Conservation (phyloP, 371 early-diverging fungal species). For the Rhizopus microsporus region DNA sequence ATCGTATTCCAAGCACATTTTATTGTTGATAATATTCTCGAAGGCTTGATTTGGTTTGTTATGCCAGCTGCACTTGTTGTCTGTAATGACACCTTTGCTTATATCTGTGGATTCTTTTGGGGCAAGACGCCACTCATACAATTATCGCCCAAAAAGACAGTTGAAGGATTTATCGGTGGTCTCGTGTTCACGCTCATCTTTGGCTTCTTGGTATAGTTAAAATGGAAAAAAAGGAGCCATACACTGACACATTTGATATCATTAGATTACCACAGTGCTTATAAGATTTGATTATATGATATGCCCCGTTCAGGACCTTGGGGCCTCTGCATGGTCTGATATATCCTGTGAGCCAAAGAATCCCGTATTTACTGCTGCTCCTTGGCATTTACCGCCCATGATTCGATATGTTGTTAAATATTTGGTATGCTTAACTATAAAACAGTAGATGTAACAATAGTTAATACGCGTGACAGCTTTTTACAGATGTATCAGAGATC, state of each 20-base stretch:
- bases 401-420: slow-evolving; percentile 27
- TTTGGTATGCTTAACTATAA: slow-evolving; percentile 22
- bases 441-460: not conserved
- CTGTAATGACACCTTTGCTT: slow-evolving; percentile 98
- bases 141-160: slow-evolving; percentile 99
- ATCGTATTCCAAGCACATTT: slow-evolving; percentile 91
- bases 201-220: slow-evolving; percentile 71
- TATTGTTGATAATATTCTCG: slow-evolving; percentile 94
- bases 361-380: slow-evolving; percentile 47
- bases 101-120: slow-evolving; percentile 93
- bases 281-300: slow-evolving; percentile 79
- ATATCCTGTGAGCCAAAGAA: slow-evolving; percentile 47
- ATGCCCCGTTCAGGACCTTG: slow-evolving; percentile 74
- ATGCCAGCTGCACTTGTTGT: slow-evolving; percentile 94
- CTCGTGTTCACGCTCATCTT: slow-evolving; percentile 85
- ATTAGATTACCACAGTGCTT: slow-evolving; percentile 32
- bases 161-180: slow-evolving; percentile 98
- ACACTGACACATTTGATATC: not conserved
- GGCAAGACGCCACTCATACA: slow-evolving; percentile 95
- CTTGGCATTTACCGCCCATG: slow-evolving; percentile 41
- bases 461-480: slow-evolving; percentile 16
- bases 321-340: slow-evolving; percentile 50
- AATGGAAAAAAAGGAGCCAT: not conserved
- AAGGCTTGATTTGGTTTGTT: slow-evolving; percentile 97
- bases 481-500: slow-evolving; percentile 28